Base-by-base conservation (phyloP, 1,139 yeast genomes). In the Suhomyces anneliseae region DNA sequence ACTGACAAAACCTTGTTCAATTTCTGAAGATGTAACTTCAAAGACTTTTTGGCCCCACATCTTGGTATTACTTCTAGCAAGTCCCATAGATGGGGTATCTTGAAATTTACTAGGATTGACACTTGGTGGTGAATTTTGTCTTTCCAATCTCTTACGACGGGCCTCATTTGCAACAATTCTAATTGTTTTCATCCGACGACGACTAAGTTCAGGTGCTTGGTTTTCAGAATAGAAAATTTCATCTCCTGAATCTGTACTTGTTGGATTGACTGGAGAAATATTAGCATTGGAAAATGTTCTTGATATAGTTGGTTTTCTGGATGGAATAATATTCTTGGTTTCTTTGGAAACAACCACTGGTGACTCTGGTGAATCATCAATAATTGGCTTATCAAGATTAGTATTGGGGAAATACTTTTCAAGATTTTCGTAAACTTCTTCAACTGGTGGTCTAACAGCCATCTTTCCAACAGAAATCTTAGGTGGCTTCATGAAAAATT, bases 31-130 rank as follows among this genome's bases (percentile, higher is more conserved):
- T 0, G 95, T 90, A 43, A 95, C 95, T 68, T 95, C 99, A 31
- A 90, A 85, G 12, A 90, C 95, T 55, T 81, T 85, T 53, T 90
- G 92, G 10, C 99, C 99, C 99, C 99, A 95, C 86, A 95, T 82
- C 67, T 93, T 93, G 2, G 99, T 95, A 59, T 95, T 90, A 45
- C 83, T 79, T 49, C 97, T 73, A 52, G 89, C 75, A 36, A 89
- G 59, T 26, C 81, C 57, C 26, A 46, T 45, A 19, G 27, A 34
- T 3, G 44, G 34, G 7, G 43, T 29, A 8, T 97, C 98, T 97
- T 98, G 90, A 83, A 93, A 40, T 24, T 29, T 81, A 65, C 90
- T 92, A 1, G 98, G 90, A 58, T 92, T 88, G 44, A 82, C 79
- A 50, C 96, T 72, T 52, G 88, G 75, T 34, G 88, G 59, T 29